Percentiles rank a stretch among this genome's conserved stretches.
Evolutionary conservation across 2,329 filamentous ascomycete species (phyloP).

Genomic region (Fusarium sp.): DNA sequence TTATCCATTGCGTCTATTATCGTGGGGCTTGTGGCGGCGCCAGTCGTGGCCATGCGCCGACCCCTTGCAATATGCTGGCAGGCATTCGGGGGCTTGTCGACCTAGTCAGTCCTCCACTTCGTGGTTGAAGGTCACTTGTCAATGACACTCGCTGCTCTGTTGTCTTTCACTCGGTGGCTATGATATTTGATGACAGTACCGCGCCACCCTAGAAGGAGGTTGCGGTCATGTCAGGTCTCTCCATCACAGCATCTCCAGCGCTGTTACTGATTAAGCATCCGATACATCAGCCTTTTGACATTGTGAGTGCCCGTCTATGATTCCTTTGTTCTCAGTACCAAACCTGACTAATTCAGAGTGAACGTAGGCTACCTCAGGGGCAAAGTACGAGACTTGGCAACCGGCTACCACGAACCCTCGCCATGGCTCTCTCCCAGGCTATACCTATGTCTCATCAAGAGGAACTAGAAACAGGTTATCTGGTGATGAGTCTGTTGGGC

Average conservation of each 20-base stretch:
- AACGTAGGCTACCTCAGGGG: not conserved
- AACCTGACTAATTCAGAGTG: not conserved
- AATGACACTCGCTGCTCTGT: not conserved
- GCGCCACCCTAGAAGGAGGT: not conserved
- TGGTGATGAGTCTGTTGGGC: not conserved
- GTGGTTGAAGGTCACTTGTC: not conserved
- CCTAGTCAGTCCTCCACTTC: not conserved
- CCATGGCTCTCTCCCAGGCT: not conserved
- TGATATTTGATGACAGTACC: no score
- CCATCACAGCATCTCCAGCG: not conserved
- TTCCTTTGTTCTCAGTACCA: no score
- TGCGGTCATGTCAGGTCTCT: not conserved
- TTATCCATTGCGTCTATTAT: constrained; percentile 12
- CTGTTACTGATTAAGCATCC: no score
- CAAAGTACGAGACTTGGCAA: not conserved
- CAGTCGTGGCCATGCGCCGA: not conserved
- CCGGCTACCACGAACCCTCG: not conserved
- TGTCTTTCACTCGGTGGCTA: not conserved
- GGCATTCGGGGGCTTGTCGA: no score
- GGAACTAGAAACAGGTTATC: not conserved
- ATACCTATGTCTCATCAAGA: not conserved
- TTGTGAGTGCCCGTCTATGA: not conserved
- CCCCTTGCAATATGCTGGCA: not conserved
- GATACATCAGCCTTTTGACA: not conserved
- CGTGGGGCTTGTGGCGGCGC: constrained; percentile 25